A percentile compares a stretch with the other conserved stretches of the same genome.
These are phyloP conservation scores for Penicillium dipodomyicola DNA, from an alignment of 495 filamentous ascomycete genomes.

Conservation along the genomic window DNA sequence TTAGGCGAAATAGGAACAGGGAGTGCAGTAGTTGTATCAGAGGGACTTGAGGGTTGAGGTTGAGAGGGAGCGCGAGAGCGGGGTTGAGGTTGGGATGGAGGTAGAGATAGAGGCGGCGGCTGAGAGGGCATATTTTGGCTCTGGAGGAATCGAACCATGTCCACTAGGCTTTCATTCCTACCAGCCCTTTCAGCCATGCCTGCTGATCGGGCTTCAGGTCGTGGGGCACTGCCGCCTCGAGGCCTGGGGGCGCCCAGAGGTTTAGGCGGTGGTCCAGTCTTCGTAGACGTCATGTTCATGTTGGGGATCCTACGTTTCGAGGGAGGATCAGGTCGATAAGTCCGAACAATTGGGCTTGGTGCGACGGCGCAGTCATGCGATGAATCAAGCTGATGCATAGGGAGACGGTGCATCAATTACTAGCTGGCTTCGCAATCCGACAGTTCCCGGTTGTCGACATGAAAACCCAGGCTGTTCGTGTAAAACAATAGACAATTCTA, in stretches of 20 bases:
- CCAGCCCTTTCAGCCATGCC: conserved; percentile 26
- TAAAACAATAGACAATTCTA: conserved; percentile 1
- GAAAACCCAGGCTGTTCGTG: not conserved
- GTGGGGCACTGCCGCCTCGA: conserved; percentile 11
- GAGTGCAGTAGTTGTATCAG: conserved; percentile 26
- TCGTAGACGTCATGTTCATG: conserved; percentile 36
- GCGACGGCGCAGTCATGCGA: conserved; percentile 34
- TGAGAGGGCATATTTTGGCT: conserved; percentile 25
- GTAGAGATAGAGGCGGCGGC: conserved; percentile 8
- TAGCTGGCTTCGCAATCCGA: conserved; percentile 24
- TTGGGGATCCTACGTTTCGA: conserved; percentile 28
- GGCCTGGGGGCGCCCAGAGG: conserved; percentile 7
- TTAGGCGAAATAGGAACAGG: conserved; percentile 19
- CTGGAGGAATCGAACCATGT: conserved; percentile 42
- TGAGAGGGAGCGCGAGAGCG: conserved; percentile 1
- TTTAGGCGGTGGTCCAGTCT: conserved; percentile 15
- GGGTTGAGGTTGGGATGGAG: not conserved
- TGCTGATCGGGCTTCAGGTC: conserved; percentile 28
- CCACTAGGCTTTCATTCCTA: conserved; percentile 36
- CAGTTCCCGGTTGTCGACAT: conserved; percentile 14
- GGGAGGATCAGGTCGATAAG: conserved; percentile 34
- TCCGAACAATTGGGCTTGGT: conserved; percentile 45
- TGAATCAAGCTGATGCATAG: conserved; percentile 38
- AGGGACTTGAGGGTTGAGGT: conserved; percentile 4
- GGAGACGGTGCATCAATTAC: conserved; percentile 19